Evolutionary conservation across 73 alveolate species (phyloP).

Genomic region (Paramecium primaurelia): DNA sequence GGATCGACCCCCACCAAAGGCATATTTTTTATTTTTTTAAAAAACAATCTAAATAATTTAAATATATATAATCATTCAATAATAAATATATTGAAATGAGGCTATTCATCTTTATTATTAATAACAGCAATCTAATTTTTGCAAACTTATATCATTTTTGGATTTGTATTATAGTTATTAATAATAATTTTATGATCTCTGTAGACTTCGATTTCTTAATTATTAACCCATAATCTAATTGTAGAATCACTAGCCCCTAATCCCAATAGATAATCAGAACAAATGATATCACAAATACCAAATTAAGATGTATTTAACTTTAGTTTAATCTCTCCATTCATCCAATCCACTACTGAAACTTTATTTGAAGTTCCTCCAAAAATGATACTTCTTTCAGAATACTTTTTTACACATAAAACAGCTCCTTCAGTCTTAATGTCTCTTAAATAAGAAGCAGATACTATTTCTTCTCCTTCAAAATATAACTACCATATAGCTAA

Average conservation of each 20-base stretch:
- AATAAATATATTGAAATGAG: not conserved
- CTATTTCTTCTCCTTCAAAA: conserved; percentile 4
- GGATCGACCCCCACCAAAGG: conserved; percentile 68
- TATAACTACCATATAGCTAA: conserved; percentile 6
- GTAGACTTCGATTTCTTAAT: conserved; percentile 11
- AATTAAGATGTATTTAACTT: conserved; percentile 17
- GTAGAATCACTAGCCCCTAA: conserved; percentile 42
- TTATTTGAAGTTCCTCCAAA: conserved; percentile 24
- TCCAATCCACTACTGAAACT: conserved; percentile 12
- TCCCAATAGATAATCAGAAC: not conserved
- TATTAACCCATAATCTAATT: not conserved
- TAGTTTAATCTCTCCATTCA: conserved; percentile 1
- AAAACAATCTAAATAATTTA: not conserved
- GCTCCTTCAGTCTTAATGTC: conserved; percentile 20
- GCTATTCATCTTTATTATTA: conserved; percentile 10
- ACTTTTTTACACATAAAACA: not conserved
- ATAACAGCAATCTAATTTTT: not conserved
- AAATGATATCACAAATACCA: conserved; percentile 27
- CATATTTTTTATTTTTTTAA: conserved; percentile 20
- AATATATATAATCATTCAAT: not conserved
- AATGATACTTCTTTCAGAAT: not conserved
- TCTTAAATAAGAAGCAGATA: not conserved
- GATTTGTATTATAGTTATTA: conserved; percentile 20
- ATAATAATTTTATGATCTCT: not conserved
- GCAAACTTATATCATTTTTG: not conserved